A percentile compares a stretch with the other conserved stretches of the same genome.
Evolutionary conservation across 2,329 filamentous ascomycete species (phyloP).

Genomic region (Diaporthe sp.): DNA sequence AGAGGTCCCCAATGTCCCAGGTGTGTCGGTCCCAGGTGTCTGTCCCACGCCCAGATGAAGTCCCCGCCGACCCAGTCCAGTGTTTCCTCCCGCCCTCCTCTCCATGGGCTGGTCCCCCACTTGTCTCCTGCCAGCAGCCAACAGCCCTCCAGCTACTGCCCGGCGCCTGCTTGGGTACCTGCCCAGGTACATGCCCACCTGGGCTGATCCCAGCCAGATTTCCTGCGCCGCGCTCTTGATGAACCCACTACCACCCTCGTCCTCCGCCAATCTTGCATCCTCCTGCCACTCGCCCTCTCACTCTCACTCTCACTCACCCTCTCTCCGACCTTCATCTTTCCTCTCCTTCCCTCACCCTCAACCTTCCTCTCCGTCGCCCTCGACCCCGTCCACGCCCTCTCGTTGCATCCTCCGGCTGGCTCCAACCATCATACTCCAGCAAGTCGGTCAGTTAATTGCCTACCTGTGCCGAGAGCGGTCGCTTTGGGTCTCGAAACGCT

Average conservation of each 20-base stretch:
- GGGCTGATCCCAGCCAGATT: slow-evolving; percentile 30
- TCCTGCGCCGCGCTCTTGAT: slow-evolving; percentile 26
- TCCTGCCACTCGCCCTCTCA: slow-evolving; percentile 14
- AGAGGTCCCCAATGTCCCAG: slow-evolving; percentile 30
- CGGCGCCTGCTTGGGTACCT: background rate
- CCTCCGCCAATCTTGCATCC: slow-evolving; percentile 29
- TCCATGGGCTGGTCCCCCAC: slow-evolving; percentile 10
- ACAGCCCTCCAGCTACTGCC: background rate
- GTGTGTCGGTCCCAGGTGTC: slow-evolving; percentile 20
- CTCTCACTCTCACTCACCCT: slow-evolving; percentile 1
- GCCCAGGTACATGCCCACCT: slow-evolving; percentile 12
- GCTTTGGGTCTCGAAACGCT: slow-evolving; percentile 25
- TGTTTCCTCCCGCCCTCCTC: slow-evolving; percentile 15
- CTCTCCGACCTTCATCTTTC: slow-evolving; percentile 10
- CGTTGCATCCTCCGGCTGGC: background rate
- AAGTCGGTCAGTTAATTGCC: background rate
- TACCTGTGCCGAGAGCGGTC: background rate
- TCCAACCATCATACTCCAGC: background rate
- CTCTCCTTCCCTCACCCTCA: background rate
- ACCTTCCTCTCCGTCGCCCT: background rate
- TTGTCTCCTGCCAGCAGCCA: slow-evolving; percentile 6
- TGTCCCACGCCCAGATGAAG: slow-evolving; percentile 1
- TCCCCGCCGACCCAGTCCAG: slow-evolving; percentile 10
- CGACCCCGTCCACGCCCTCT: slow-evolving; percentile 14
- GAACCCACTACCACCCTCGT: slow-evolving; percentile 31